These are phyloP conservation scores for Fraxinus paxiana DNA, from an alignment of 305 asterid species.

Conservation along the genomic window DNA sequence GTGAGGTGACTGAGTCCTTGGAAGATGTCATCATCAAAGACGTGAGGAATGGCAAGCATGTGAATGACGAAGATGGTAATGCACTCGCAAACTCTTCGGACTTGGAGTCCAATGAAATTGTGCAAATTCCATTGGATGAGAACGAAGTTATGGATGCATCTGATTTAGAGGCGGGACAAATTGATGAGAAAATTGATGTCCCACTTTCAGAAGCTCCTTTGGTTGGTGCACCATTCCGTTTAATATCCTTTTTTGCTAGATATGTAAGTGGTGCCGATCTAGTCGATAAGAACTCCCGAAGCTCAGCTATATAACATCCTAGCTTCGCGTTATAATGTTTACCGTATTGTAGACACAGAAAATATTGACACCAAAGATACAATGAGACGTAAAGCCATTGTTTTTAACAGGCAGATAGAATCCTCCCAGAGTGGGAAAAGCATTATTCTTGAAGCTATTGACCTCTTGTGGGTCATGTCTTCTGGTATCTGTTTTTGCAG, in stretches of 20 bases:
- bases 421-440: not conserved
- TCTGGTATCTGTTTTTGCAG: not conserved
- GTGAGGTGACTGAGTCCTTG: slow-evolving; percentile 34
- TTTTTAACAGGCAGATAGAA: not conserved
- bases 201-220: slow-evolving; percentile 67
- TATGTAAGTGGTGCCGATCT: slow-evolving; percentile 94
- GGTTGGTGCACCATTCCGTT: slow-evolving; percentile 93
- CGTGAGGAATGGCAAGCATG: slow-evolving; percentile 30
- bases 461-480: not conserved
- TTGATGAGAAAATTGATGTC: slow-evolving; percentile 37
- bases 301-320: not conserved
- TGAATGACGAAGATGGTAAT: slow-evolving; percentile 21
- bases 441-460: not conserved
- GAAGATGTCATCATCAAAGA: slow-evolving; percentile 34
- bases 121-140: slow-evolving; percentile 71
- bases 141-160: slow-evolving; percentile 30
- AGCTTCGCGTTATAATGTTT: not conserved
- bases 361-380: not conserved
- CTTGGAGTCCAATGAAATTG: slow-evolving; percentile 53
- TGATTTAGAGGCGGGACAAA: slow-evolving; percentile 26
- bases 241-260: slow-evolving; percentile 75
- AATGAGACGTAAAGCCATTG: not conserved
- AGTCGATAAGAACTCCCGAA: slow-evolving; percentile 36
- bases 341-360: not conserved
- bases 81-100: slow-evolving; percentile 40